Base-by-base conservation (phyloP, 2,329 filamentous ascomycete species). In the Penicillium freii region DNA sequence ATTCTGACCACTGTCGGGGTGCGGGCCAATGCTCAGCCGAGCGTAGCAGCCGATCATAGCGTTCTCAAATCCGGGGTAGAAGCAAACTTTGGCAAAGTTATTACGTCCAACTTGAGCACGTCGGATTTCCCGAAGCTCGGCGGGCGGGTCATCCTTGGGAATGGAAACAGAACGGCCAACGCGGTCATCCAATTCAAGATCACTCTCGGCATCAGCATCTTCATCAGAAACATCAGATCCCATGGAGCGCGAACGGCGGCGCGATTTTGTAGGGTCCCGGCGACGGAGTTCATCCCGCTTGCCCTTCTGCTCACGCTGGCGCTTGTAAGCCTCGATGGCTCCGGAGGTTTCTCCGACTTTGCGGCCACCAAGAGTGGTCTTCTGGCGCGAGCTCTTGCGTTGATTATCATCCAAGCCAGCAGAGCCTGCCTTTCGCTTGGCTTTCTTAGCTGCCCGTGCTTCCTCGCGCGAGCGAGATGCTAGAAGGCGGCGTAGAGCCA, bases 81-180 rank as follows among this genome's bases (percentile, higher is more conserved):
- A 96, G 81, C 92, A 97, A 54, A 96, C 89, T 69, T 93, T 87
- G 7, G 89, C 88, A 73, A 99, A 96, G 69, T 92, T 90, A 64
- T 85, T 89, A 61, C 94, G 86, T 49, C 92, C 91, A 57, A 99
- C 84, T 56, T 91, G 86, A 52, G 93, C 85, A 50, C 90, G 86
- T 70, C 97, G 89, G 63, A 93, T 86, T 72, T 97, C 91, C n/a
- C 82, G 83, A 21, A 96, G 79, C 36, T 89, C 86, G 2, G 90
- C 86, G 27, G 87, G 87, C 15, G 85, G 84, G 42, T 87, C 84
- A 59, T 90, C 86, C 62, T 87, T 88, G 33, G 81, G 76, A 51
- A 74, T 73, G 59, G 75, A 73, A 7, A 73, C 82, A 78, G 71
- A 81, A 77, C 70, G 80, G 64, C 70, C 76, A 70, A 75, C 80